Evolutionary conservation across 768 basidiomycete genomes (phyloP).

Genomic region (Exidia glandulosa): DNA sequence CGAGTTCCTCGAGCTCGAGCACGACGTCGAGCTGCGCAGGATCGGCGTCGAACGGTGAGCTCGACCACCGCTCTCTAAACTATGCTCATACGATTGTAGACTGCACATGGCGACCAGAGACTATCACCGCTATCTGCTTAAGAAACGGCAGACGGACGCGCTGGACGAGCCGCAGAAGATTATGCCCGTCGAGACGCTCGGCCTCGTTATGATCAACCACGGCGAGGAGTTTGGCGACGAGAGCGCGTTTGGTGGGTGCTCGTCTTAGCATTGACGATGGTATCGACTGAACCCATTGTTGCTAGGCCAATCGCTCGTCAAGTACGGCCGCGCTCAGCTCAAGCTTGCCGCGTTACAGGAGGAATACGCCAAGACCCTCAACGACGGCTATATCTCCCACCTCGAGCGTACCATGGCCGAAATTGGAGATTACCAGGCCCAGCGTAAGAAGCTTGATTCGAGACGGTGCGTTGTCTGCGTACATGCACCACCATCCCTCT

Average conservation of each 20-base stretch:
- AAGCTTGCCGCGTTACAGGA: slow-evolving; percentile 80
- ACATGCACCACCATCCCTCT: background rate
- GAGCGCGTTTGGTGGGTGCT: slow-evolving; percentile 51
- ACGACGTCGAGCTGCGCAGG: slow-evolving; percentile 71
- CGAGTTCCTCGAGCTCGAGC: slow-evolving; percentile 72
- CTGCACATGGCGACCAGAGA: slow-evolving; percentile 59
- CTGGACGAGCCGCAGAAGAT: slow-evolving; percentile 58
- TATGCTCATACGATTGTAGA: slow-evolving; percentile 26
- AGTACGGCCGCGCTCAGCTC: slow-evolving; percentile 74
- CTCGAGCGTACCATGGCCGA: slow-evolving; percentile 56
- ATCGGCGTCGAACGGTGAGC: slow-evolving; percentile 63
- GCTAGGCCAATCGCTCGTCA: slow-evolving; percentile 60
- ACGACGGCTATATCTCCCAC: slow-evolving; percentile 60
- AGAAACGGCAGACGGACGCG: slow-evolving; percentile 60
- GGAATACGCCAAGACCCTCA: slow-evolving; percentile 59
- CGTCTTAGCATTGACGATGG: background rate
- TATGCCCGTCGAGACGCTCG: slow-evolving; percentile 65
- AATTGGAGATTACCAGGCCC: slow-evolving; percentile 71
- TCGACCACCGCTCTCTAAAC: background rate
- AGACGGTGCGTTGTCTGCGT: slow-evolving; percentile 41
- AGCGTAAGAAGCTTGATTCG: slow-evolving; percentile 81
- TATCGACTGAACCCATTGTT: background rate
- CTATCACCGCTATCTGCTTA: slow-evolving; percentile 60
- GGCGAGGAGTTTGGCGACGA: slow-evolving; percentile 74
- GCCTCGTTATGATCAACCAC: slow-evolving; percentile 77